phyloP scores from a whole-genome alignment of 305 asterid species.

The Ilex paraguariensis region DNA sequence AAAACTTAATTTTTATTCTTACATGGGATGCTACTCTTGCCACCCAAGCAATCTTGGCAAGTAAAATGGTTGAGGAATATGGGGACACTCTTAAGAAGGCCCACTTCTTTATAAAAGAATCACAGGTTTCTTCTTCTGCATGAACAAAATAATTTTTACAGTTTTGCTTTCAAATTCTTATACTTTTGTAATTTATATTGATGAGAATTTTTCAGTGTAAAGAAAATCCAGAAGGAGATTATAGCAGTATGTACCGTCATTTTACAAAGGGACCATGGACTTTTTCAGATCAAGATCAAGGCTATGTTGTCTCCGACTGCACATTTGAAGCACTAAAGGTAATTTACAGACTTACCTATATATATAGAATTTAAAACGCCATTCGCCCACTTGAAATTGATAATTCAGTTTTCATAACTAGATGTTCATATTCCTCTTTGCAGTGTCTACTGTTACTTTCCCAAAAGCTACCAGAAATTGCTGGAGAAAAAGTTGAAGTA shows the following conservation, averaged over 20 bases:
- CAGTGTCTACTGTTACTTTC: slow-evolving; percentile 57
- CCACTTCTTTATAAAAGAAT: slow-evolving; percentile 61
- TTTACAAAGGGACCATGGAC: slow-evolving; percentile 86
- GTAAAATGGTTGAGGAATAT: slow-evolving; percentile 72
- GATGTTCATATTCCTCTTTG: not conserved
- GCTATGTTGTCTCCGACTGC: slow-evolving; percentile 83
- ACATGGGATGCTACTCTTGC: slow-evolving; percentile 57
- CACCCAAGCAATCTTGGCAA: slow-evolving; percentile 62
- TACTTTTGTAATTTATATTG: not conserved
- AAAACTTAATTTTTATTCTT: too few species aligned
- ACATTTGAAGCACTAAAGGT: slow-evolving; percentile 74
- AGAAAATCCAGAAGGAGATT: slow-evolving; percentile 60
- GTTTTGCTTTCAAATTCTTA: not conserved
- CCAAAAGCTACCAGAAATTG: slow-evolving; percentile 54
- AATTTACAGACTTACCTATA: not conserved
- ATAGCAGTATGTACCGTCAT: slow-evolving; percentile 60
- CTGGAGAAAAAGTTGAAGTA: slow-evolving; percentile 49
- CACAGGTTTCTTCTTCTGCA: slow-evolving; percentile 36
- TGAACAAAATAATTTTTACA: too few species aligned
- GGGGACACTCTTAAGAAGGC: slow-evolving; percentile 70
- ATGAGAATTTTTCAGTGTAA: slow-evolving; percentile 33
- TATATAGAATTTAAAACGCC: too few species aligned
- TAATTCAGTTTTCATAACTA: too few species aligned
- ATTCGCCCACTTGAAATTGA: too few species aligned
- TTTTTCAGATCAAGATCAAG: slow-evolving; percentile 92